Evolutionary conservation across 345 rosid species (phyloP), one percentile per base, ranked within the genome.

Genomic region (Salix brachista): DNA sequence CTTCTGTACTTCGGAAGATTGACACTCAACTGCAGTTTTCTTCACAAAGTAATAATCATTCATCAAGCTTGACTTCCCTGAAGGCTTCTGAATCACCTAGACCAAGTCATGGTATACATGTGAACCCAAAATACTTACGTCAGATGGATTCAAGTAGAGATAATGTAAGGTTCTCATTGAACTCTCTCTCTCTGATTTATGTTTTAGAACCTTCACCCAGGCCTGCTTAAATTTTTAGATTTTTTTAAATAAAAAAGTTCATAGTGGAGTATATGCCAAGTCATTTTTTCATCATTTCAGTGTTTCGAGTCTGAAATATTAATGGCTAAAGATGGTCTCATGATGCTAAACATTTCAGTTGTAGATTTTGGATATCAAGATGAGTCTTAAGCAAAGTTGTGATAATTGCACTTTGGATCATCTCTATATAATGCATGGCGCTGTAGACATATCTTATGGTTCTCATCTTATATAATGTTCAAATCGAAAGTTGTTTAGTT

Each of bases 61-160:
- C 96, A 23, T 72, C 91, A 2, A 80, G 84, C 66, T 72, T 80
- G 67, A 68, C 80, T 76, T 85, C 97, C 34, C 30, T 81, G 66
- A 88, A 86, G 80, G 80, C 87, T 81, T 88, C 98, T 42, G 96
- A 89, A 74, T 87, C 99, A 1, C 82, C 92, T 75, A 92, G 91
- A 72, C 93, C 96, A 79, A 73, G 90, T 12, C 92, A 91, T 84
- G 91, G 98, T 78, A 96, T 96, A 77, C 99, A 96, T 90, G 98
- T 96, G 80, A 96, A 96, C 80, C 98, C 99, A 16, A 94, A 94
- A 84, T 96, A 96, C 71, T 81, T 96, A 65, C 92, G 96, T 68
- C 96, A 89, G 84, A 69, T 89, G 85, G 97, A 94, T 72, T 79
- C 93, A 72, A 82, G 86, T 50, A 78, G 85, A 8, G 92, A 96